Evolutionary conservation across 2,329 filamentous ascomycete genomes (phyloP), one percentile per base, ranked within the genome.

Genomic region (Lecanicillium sp.): DNA sequence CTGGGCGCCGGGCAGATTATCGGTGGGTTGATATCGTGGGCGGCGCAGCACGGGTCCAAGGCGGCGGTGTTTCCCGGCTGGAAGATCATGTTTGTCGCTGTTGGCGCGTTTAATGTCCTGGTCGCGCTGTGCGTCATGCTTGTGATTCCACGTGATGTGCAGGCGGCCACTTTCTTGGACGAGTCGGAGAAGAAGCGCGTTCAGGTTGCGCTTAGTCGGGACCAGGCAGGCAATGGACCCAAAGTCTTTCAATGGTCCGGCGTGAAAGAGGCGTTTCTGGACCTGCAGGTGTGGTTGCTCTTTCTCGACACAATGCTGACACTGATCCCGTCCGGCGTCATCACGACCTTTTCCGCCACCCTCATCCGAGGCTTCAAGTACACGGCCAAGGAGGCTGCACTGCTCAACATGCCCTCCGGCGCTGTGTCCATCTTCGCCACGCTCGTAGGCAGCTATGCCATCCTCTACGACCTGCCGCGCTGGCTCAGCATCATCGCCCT

Each of bases 161-260:
- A 33, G 8, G 33, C 37, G 14, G 52, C 51, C 30, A 40, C 22
- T 22, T 54, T 51, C 39, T 38, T 55, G 20, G 44, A 38, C 7
- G 38, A 45, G 1, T 27, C 39, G 27, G 53, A 55, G 14, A 53
- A 47, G 38, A 11, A 18, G 4, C 36, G 76, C 15, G 78, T 72
- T 0, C 77, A 79, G 3, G 73, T 71, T 43, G 83, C 79, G 51
- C 66, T 87, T 27, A 69, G 60, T 4, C 52, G 62, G 1, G 66
- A 73, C 39, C 46, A 60, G 30, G 59, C 59, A 1, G 62, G 63
- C n/a, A 58, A 66, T 15, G 58, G 64, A n/a, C 60, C 58, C 40
- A 57, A 61, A 36, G 56, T 56, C 17, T 66, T 68, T 48, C 64
- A 58, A 42, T 51, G 50, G 29, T 48, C 54, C 4, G 64, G 65